Conservation (phyloP, 202 grass and related monocot genomes). For the Hordeum pubiflorum region DNA sequence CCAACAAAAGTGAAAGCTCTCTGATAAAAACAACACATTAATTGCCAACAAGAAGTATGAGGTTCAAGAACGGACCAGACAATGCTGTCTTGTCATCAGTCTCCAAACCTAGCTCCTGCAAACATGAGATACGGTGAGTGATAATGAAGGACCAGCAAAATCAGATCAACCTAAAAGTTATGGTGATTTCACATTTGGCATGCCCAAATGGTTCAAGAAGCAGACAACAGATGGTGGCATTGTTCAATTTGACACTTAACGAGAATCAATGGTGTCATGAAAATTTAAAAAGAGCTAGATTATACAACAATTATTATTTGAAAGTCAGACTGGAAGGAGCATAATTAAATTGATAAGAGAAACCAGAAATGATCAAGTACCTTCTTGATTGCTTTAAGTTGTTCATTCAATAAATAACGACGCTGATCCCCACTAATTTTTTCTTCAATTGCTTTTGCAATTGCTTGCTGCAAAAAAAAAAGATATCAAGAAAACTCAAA, state of each 20-base stretch:
- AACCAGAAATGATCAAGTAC: slow-evolving; percentile 33
- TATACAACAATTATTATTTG: slow-evolving; percentile 8
- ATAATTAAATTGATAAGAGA: background rate
- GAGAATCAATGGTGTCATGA: background rate
- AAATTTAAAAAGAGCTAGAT: background rate
- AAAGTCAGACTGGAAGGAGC: background rate
- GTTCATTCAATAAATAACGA: slow-evolving; percentile 92
- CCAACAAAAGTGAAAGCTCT: background rate
- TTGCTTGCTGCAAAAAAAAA: slow-evolving; percentile 70
- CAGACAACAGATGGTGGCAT: background rate
- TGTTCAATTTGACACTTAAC: background rate
- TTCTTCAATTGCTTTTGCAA: slow-evolving; percentile 98
- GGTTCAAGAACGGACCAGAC: slow-evolving; percentile 63
- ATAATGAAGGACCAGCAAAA: background rate
- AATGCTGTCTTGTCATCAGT: slow-evolving; percentile 97
- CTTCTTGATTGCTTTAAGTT: slow-evolving; percentile 99
- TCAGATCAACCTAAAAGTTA: background rate
- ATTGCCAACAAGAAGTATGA: slow-evolving; percentile 15
- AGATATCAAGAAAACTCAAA: slow-evolving; percentile 16
- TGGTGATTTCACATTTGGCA: slow-evolving; percentile 12
- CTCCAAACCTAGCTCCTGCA: slow-evolving; percentile 91
- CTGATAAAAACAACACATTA: background rate
- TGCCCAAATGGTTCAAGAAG: slow-evolving; percentile 2
- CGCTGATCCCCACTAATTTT: slow-evolving; percentile 96
- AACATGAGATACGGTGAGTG: slow-evolving; percentile 19